Evolutionary conservation across 805 yeast genomes (phyloP).

Genomic region (Lachancea thermotolerans): DNA sequence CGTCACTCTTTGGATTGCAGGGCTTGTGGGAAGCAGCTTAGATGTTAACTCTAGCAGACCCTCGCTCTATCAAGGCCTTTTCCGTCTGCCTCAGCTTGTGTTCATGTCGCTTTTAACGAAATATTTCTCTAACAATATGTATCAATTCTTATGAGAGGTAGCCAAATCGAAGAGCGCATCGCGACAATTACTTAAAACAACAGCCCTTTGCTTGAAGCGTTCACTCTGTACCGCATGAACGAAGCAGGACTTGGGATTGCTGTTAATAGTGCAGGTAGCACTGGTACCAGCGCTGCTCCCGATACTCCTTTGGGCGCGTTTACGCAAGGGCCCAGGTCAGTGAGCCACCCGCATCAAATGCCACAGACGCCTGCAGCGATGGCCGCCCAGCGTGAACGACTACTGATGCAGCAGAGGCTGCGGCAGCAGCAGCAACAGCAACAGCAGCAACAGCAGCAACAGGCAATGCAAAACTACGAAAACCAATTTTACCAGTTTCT

Average conservation of each 20-base stretch:
- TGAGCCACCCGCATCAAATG: conserved; percentile 9
- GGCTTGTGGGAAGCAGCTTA: conserved; percentile 52
- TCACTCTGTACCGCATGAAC: neutral
- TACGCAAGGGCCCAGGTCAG: neutral
- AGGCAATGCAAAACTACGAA: conserved; percentile 37
- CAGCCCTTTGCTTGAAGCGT: too few species aligned
- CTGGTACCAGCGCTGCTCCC: neutral
- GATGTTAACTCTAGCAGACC: too few species aligned
- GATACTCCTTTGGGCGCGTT: neutral
- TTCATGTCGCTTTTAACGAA: neutral
- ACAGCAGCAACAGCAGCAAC: conserved; percentile 33
- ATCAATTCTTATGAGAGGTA: too few species aligned
- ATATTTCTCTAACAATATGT: neutral
- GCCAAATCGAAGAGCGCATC: too few species aligned
- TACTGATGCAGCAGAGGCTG: conserved; percentile 23
- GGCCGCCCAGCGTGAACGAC: conserved; percentile 14
- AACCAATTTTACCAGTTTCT: conserved; percentile 34
- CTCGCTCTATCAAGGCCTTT: too few species aligned
- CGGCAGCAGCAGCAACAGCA: conserved; percentile 27
- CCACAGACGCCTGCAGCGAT: conserved; percentile 9
- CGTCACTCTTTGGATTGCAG: conserved; percentile 70
- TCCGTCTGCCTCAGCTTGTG: neutral
- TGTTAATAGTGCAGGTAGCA: neutral
- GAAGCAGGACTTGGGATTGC: neutral
- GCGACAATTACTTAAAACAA: too few species aligned